Evolutionary conservation across 495 filamentous ascomycete species (phyloP).

Genomic region (Podospora comata): DNA sequence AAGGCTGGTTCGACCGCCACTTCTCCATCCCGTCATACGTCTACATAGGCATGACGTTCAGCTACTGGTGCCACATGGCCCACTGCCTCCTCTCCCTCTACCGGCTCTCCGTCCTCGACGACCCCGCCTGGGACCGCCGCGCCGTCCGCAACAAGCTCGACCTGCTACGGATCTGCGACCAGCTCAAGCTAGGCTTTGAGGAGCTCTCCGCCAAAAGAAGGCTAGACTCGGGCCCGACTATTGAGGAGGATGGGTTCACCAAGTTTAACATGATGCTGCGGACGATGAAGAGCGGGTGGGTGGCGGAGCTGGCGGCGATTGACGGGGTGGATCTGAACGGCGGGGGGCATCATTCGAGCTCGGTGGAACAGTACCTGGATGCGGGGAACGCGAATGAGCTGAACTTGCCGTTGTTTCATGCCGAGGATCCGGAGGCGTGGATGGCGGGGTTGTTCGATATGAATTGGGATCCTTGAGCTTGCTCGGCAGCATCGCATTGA

Average conservation of each 20-base stretch:
- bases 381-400: conserved; percentile 12
- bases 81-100: conserved; percentile 30
- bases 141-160: conserved; percentile 31
- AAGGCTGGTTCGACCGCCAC: conserved; percentile 30
- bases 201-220: conserved; percentile 18
- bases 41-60: conserved; percentile 31
- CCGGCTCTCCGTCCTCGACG: conserved; percentile 32
- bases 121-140: conserved; percentile 37
- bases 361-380: conserved; percentile 7
- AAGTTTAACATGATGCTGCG: conserved; percentile 22
- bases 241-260: conserved; percentile 25
- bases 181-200: conserved; percentile 24
- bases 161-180: conserved; percentile 32
- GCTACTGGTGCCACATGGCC: conserved; percentile 31
- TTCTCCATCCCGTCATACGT: conserved; percentile 29
- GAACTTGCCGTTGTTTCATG: conserved; percentile 17
- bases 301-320: conserved; percentile 13
- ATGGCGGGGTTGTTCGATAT: conserved; percentile 30
- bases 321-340: not conserved
- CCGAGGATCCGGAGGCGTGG: conserved; percentile 25
- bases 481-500: not conserved
- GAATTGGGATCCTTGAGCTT: conserved; percentile 23
- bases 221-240: conserved; percentile 9
- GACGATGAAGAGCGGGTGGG: conserved; percentile 22
- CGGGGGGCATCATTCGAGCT: not conserved